A percentile compares a stretch with the other conserved stretches of the same genome.
These are phyloP conservation scores for Aspergillus persii DNA, from an alignment of 2,329 filamentous ascomycete species.

Conservation along the genomic window DNA sequence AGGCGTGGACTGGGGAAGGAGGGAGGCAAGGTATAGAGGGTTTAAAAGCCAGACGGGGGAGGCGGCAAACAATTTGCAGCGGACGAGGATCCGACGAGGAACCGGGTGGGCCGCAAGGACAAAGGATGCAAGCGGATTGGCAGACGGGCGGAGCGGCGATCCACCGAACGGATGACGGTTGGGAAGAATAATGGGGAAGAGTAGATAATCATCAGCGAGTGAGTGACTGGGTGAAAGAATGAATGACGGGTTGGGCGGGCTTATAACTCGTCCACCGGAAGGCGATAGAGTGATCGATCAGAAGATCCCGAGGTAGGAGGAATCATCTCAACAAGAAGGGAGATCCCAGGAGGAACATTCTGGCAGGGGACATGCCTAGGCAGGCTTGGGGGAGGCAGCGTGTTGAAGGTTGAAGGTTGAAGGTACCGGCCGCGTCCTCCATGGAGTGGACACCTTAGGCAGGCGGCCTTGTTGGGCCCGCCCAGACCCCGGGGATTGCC, in stretches of 20 bases:
- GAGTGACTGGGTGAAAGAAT: no score
- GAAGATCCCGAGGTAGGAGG: slow-evolving; percentile 27
- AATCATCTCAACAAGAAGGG: no score
- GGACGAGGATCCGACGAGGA: slow-evolving; percentile 9
- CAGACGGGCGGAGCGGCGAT: slow-evolving; percentile 2
- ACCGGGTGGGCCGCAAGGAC: not conserved
- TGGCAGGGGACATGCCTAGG: no score
- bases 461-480: slow-evolving; percentile 18
- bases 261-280: no score
- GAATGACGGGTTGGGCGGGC: no score
- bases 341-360: no score
- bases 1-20: slow-evolving; percentile 3
- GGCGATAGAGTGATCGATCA: slow-evolving; percentile 15
- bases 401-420: no score
- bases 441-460: not conserved
- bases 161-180: slow-evolving; percentile 21
- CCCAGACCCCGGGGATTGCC: not conserved
- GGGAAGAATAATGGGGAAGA: slow-evolving; percentile 10
- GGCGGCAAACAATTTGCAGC: slow-evolving; percentile 7
- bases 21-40: not conserved
- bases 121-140: slow-evolving; percentile 9
- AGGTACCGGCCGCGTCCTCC: no score
- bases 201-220: not conserved
- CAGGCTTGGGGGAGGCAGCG: no score
- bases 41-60: slow-evolving; percentile 9